Conservation (phyloP, 2,329 filamentous ascomycete genomes). For the Aspergillus pseudonomiae region DNA sequence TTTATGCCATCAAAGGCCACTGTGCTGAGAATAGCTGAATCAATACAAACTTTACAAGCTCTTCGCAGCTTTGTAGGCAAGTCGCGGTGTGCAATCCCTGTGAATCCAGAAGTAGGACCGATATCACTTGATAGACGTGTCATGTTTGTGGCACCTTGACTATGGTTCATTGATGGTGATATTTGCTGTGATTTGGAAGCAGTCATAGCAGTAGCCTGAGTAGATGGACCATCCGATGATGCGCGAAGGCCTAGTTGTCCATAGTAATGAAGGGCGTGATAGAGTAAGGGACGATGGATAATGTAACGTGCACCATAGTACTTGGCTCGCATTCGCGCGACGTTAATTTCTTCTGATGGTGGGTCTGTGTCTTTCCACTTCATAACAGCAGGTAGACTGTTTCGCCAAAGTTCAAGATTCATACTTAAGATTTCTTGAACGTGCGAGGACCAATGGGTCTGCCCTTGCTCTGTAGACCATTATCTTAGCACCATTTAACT, state of each 20-base stretch:
- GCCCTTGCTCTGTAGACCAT: constrained; percentile 31
- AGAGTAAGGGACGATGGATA: constrained; percentile 78
- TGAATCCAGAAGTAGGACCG: constrained; percentile 29
- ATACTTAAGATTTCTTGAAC: constrained; percentile 48
- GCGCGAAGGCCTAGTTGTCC: constrained; percentile 43
- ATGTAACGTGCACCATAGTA: constrained; percentile 93
- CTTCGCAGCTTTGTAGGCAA: constrained; percentile 51
- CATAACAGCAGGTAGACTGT: constrained; percentile 55
- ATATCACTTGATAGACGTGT: constrained; percentile 38
- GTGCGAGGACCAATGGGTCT: constrained; percentile 39
- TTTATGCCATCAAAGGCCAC: constrained; percentile 71
- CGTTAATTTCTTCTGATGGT: constrained; percentile 75
- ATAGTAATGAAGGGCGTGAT: constrained; percentile 59
- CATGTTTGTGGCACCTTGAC: constrained; percentile 34
- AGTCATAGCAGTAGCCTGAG: constrained; percentile 27
- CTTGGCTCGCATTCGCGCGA: constrained; percentile 84
- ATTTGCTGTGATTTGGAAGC: constrained; percentile 37
- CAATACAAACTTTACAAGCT: constrained; percentile 65
- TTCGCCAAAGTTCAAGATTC: constrained; percentile 58
- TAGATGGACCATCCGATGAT: constrained; percentile 35
- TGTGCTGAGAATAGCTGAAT: constrained; percentile 81
- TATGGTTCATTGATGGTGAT: constrained; percentile 39
- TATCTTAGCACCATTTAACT: constrained; percentile 5
- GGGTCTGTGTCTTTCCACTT: constrained; percentile 68
- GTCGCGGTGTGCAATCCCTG: constrained; percentile 26